Base-by-base conservation (phyloP, 75 land plant species). In the Gnetum montanum region DNA sequence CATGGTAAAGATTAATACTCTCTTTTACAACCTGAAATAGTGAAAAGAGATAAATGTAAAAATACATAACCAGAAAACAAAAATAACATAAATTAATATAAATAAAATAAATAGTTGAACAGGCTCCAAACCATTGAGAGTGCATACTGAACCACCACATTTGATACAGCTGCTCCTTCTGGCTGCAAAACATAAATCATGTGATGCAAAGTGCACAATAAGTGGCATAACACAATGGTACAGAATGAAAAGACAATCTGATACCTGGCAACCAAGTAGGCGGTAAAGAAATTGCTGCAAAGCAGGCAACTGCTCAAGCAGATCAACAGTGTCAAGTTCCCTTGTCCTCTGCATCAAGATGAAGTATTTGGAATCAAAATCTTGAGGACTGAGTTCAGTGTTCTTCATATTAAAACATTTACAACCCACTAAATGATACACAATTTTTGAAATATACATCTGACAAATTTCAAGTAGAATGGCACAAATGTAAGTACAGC, bases 251-350 rank as follows among this genome's bases (percentile, higher is more conserved):
- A 23, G 19, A 33, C 16, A 1, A 52, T 20, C 1, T 33, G 12
- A 33, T 71, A 90, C 99, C 97, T 83, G 86, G 48, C 99, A 95
- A 6, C 73, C 82, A 69, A 90, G 78, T 11, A 84, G 71, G 24
- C 93, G 88, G 58, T 54, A 59, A 3, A 91, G 71, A 41, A 87
- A 85, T 60, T 83, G 85, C 43, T 91, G 97, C 58, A 91, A 57
- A 34, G 88, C 84, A 34, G 97, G 88, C 23, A 91, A 60, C 34
- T 91, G 97, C 36, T 87, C 93, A 49, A 91, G 81, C 54, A 91
- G 66, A 15, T 91, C 88, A 12, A 59, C 58, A 30, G 93, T 87
- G 47, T 84, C 97, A 38, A 87, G 70, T 34, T 91, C 97, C 61
- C 76, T 75, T 6, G 78, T 83, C 68, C 83, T 86, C 87, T 83